Conservation (phyloP, 169 alveolate genomes). For the Cryptosporidium bovis region DNA sequence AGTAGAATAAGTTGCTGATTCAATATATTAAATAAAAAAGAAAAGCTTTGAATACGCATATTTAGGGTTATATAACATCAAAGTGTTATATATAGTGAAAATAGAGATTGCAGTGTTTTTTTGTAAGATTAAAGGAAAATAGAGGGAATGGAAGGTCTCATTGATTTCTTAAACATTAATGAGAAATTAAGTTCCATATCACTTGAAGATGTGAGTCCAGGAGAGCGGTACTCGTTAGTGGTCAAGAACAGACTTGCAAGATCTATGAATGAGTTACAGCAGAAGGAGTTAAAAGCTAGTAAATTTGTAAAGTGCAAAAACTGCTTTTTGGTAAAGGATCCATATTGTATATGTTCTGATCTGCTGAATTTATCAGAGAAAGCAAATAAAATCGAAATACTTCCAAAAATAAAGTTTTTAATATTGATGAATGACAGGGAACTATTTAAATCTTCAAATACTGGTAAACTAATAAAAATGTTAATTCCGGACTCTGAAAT, state of each 20-base stretch:
- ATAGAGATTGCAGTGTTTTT: too few species aligned
- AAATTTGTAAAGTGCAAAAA: slow-evolving; percentile 25
- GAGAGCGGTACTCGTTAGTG: slow-evolving; percentile 44
- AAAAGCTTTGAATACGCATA: too few species aligned
- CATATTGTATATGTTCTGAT: slow-evolving; percentile 41
- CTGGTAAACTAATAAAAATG: slow-evolving; percentile 35
- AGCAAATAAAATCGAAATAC: not conserved
- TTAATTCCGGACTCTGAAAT: slow-evolving; percentile 40
- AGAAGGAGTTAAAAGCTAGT: slow-evolving; percentile 4
- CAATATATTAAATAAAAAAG: too few species aligned
- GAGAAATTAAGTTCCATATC: not conserved
- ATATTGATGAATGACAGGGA: slow-evolving; percentile 54
- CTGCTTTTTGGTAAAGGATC: slow-evolving; percentile 49
- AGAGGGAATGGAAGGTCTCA: too few species aligned
- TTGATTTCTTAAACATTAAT: too few species aligned
- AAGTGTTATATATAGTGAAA: too few species aligned
- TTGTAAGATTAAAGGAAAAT: too few species aligned
- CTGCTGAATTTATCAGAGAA: not conserved
- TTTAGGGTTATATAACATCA: too few species aligned
- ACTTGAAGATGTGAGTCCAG: slow-evolving; percentile 38
- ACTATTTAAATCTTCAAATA: slow-evolving; percentile 55
- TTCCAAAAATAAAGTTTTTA: slow-evolving; percentile 38
- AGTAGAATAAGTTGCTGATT: too few species aligned
- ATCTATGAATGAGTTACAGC: slow-evolving; percentile 18
- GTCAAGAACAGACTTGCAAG: slow-evolving; percentile 29